Evolutionary conservation across 495 filamentous ascomycete species (phyloP), one percentile per base, ranked within the genome.

Genomic region (Oidiodendron maius): DNA sequence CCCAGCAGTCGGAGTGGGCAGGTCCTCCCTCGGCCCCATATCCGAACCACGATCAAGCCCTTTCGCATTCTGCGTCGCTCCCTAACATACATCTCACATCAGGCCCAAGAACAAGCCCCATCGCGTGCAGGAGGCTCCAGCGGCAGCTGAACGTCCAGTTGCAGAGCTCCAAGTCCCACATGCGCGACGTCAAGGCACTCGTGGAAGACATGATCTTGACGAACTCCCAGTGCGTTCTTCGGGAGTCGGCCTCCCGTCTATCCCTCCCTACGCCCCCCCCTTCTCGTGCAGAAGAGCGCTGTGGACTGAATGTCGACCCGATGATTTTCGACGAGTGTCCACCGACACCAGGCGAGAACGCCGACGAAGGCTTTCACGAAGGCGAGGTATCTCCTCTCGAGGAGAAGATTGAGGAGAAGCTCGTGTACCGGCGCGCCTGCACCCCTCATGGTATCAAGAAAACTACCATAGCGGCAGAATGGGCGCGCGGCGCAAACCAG

Each of bases 131-230:
- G 16, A 42, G 56, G 17, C 3, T 55, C 11, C 52, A 59, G 36
- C 48, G 56, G 3, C 56, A 59, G 37, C 25, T 52, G 3, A 59
- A 59, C 24, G 46, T 50, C 3, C 56, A 59, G 32, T 18, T 59
- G 6, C 56, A 59, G 34, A 42, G 20, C 20, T 55, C 43, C 20
- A 16, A n/a, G 3, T 22, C 8, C 6, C 56, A 59, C 41, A 39
- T 59, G 12, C 45, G 46, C 25, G 52, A 59, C 25, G 46, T 59
- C 41, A 50, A 42, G 16, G 35, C 48, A 3, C 28, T 59, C 2
- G 48, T 59, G 13, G 56, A 59, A 25, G 45, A 59, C 13, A 59
- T 59, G 56, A 47, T 59, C 15, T 21, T 15, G 13, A 22, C 38
- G 3, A 46, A 52, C 32, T 59, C 56, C 6, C 56, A 59, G 40